These are phyloP conservation scores for Geum urbanum DNA, from an alignment of 306 rosid genomes.

Conservation along the genomic window DNA sequence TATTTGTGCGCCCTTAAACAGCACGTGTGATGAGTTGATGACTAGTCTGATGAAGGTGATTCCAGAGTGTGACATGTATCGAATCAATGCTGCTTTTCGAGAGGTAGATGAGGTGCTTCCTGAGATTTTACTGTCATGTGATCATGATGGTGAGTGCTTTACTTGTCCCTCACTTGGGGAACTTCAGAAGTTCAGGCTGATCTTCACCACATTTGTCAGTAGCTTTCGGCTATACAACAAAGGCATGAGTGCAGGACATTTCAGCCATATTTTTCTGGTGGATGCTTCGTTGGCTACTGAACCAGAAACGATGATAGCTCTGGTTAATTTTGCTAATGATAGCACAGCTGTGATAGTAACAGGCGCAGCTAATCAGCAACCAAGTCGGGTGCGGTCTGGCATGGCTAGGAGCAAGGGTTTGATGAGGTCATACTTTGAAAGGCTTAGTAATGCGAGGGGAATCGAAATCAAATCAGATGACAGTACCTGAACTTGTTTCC, in stretches of 20 bases:
- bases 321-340: constrained; percentile 22
- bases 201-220: constrained; percentile 34
- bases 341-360: constrained; percentile 30
- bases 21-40: constrained; percentile 25
- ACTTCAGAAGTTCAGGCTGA: constrained; percentile 25
- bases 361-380: constrained; percentile 7
- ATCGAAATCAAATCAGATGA: too few relatives aligned
- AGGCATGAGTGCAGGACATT: constrained; percentile 29
- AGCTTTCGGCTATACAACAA: constrained; percentile 24
- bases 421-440: constrained; percentile 24
- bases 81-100: constrained; percentile 23
- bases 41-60: constrained; percentile 21
- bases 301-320: constrained; percentile 32
- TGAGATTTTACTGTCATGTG: constrained; percentile 31
- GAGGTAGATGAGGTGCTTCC: constrained; percentile 19
- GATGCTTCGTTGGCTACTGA: constrained; percentile 37
- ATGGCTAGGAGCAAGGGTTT: constrained; percentile 28
- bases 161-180: constrained; percentile 24
- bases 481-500: too few relatives aligned
- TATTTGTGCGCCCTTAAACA: constrained; percentile 23
- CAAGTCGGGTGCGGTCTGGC: constrained; percentile 13
- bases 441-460: constrained; percentile 28
- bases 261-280: constrained; percentile 29
- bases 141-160: constrained; percentile 21
- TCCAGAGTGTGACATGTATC: constrained; percentile 28